Conservation (phyloP, 108 stramenopile species). For the Chaetoceros tenuissimus region DNA sequence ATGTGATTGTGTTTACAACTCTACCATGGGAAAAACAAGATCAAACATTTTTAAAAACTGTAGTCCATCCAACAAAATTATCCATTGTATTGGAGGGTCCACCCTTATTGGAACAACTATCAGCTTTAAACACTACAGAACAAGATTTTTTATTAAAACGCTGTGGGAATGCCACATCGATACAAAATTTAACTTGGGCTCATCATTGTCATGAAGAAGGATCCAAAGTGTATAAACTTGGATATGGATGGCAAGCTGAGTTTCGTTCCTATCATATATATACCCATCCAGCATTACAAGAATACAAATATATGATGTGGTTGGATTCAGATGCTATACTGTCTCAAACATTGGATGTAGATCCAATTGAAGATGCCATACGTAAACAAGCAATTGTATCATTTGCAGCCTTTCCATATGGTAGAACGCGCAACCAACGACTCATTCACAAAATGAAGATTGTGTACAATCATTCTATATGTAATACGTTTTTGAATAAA, state of each 20-base stretch:
- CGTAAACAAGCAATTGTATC: slow-evolving; percentile 17
- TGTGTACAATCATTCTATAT: neutral
- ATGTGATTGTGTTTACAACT: slow-evolving; percentile 32
- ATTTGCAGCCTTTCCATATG: slow-evolving; percentile 17
- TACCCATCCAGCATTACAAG: slow-evolving; percentile 24
- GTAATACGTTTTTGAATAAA: no score
- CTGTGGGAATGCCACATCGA: slow-evolving; percentile 7
- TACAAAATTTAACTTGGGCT: neutral
- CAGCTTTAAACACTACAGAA: slow-evolving; percentile 2
- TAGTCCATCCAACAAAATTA: neutral
- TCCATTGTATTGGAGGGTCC: slow-evolving; percentile 24
- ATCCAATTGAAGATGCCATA: slow-evolving; percentile 22
- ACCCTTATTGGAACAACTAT: slow-evolving; percentile 24
- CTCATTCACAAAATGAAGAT: neutral
- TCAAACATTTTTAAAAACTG: slow-evolving; percentile 10
- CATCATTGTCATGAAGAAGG: neutral
- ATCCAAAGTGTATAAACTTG: neutral
- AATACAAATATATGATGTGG: slow-evolving; percentile 36
- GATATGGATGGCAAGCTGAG: slow-evolving; percentile 38
- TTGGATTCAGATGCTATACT: slow-evolving; percentile 31
- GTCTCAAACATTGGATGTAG: slow-evolving; percentile 18
- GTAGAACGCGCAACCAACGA: slow-evolving; percentile 2
- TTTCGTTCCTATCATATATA: slow-evolving; percentile 36
- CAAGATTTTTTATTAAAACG: slow-evolving; percentile 9
- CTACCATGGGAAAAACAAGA: slow-evolving; percentile 12